Base-by-base conservation (phyloP, 2,329 filamentous ascomycete genomes). In the Xylariaceae sp. region DNA sequence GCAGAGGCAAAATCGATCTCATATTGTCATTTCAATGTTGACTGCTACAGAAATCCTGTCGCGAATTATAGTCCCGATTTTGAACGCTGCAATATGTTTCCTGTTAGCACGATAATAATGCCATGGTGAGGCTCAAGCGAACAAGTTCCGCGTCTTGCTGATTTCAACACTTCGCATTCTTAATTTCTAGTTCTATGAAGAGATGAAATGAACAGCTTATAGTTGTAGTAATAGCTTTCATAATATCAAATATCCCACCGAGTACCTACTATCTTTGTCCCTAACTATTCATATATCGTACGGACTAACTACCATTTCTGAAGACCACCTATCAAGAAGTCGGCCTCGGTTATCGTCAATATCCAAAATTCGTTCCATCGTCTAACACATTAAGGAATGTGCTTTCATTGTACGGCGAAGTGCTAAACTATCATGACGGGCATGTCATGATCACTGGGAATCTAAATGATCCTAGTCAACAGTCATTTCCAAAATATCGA, bases 401-500 rank as follows among this genome's bases (percentile, higher is more conserved):
- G 23, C 4, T n/a, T n/a, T n/a, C 23, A 26, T 9, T 26, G 9
- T 26, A 26, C 23, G 23, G 4, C 23, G 4, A 26, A 26, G 23
- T 26, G 23, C 23, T 4, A 26, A 26, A 26, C 23, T 9, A 26
- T 37, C 32, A 37, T 37, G 32, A 12, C 32, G 3, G 6, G 32
- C 14, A 3, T 16, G 32, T 16, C 5, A 16, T 16, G 14, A 16
- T 14, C 32, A 37, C 14, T 16, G 32, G 23, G 9, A 26, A 9
- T 26, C 23, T 26, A 26, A 26, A 26, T 9, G 23, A 26, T 4
- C 9, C 4, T 26, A 37, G 16, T 19, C 51, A 56, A 56, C 44
- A 41, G 14, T 48, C 44, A 37, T n/a, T 48, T 51, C n/a, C n/a
- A 47, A 46, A 29, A 43, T 23, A 60, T 43, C 16, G 29, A 42